phyloP scores from a whole-genome alignment of 2,329 filamentous ascomycete species.

The Ceratocystis harringtonii region DNA sequence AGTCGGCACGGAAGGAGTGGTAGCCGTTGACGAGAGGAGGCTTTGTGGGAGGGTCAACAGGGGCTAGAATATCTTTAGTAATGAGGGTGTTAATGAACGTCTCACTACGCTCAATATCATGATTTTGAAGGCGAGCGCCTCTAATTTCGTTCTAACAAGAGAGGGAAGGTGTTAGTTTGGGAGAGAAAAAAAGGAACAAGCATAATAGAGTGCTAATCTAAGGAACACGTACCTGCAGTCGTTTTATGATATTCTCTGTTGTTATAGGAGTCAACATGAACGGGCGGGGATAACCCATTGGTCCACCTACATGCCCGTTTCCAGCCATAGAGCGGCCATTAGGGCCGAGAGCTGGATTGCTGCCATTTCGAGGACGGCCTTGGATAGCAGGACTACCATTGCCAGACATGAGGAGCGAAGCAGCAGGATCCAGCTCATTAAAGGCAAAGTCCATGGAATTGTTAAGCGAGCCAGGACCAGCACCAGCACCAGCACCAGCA shows the following conservation, averaged over 20 bases:
- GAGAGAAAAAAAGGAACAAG: background rate
- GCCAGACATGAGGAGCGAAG: slow-evolving; percentile 55
- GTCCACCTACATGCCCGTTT: slow-evolving; percentile 35
- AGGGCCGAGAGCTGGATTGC: slow-evolving; percentile 46
- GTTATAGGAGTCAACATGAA: slow-evolving; percentile 82
- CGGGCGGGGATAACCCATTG: slow-evolving; percentile 56
- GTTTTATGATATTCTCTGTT: slow-evolving; percentile 88
- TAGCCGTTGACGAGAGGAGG: slow-evolving; percentile 32
- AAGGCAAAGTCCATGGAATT: slow-evolving; percentile 82
- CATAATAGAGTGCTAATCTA: no score
- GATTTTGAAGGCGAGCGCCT: slow-evolving; percentile 70
- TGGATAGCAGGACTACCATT: slow-evolving; percentile 44
- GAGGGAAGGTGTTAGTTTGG: slow-evolving; percentile 17
- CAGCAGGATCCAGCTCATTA: slow-evolving; percentile 74
- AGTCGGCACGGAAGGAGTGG: slow-evolving; percentile 49
- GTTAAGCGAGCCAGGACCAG: slow-evolving; percentile 25
- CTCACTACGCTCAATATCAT: slow-evolving; percentile 68
- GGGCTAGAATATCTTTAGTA: slow-evolving; percentile 51
- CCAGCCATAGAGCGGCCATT: slow-evolving; percentile 44
- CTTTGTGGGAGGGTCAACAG: slow-evolving; percentile 34
- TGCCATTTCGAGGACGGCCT: slow-evolving; percentile 54
- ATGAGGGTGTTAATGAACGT: slow-evolving; percentile 67
- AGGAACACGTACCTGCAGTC: slow-evolving; percentile 50
- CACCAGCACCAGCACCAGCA: slow-evolving; percentile 43
- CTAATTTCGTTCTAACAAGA: slow-evolving; percentile 65